A percentile compares a stretch with the other conserved stretches of the same genome.
These are phyloP conservation scores for Hypomyces rosellus DNA, from an alignment of 2,329 filamentous ascomycete genomes.

Conservation along the genomic window DNA sequence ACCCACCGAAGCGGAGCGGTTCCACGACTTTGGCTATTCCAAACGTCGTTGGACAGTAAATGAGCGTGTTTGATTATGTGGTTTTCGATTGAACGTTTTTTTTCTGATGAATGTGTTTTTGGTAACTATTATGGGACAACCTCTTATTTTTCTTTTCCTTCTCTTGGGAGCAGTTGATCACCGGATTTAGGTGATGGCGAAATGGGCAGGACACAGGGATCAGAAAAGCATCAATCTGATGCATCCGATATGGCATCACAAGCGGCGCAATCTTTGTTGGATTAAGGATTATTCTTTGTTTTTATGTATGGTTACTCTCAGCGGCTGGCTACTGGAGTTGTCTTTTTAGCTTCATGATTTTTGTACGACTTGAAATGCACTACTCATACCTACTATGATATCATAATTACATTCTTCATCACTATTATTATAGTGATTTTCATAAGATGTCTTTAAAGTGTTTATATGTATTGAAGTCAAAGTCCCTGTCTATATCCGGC, in stretches of 20 bases:
- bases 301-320: no score
- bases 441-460: no score
- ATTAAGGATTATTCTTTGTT: no score
- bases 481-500: not conserved
- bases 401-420: no score
- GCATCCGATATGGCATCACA: not conserved
- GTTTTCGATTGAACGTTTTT: constrained; percentile 1
- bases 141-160: not conserved
- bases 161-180: not conserved
- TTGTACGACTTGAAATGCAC: no score
- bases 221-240: no score
- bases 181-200: not conserved
- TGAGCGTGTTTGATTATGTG: constrained; percentile 30
- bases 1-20: constrained; percentile 38
- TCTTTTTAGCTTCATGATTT: no score
- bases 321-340: no score
- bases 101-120: not conserved
- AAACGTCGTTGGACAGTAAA: constrained; percentile 54
- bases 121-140: not conserved
- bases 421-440: no score
- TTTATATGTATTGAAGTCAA: no score
- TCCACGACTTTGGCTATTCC: constrained; percentile 38
- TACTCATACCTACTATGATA: no score
- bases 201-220: no score
- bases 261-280: not conserved